Evolutionary conservation across 176 grass and related monocot genomes (phyloP).

Genomic region (Phoenix dactylifera): DNA sequence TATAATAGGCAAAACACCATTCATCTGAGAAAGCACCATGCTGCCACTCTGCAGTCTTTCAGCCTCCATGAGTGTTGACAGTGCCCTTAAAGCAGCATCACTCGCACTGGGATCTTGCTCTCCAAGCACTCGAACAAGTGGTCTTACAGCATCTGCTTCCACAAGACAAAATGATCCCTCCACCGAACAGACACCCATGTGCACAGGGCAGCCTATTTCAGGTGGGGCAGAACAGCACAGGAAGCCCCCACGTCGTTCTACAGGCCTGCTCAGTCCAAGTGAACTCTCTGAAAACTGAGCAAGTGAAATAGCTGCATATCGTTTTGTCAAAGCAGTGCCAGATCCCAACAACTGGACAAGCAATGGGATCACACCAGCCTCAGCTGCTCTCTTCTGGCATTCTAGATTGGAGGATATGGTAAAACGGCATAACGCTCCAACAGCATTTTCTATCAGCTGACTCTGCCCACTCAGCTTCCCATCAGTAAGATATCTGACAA

Average conservation of each 20-base stretch:
- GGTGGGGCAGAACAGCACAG: constrained; percentile 2
- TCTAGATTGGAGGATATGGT: not conserved
- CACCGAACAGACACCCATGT: not conserved
- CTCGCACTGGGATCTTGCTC: not conserved
- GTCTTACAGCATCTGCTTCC: constrained; percentile 3
- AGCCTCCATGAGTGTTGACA: constrained; percentile 1
- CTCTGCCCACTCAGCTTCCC: not conserved
- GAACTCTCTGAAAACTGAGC: constrained; percentile 2
- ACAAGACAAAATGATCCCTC: constrained; percentile 5
- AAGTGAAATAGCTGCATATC: not conserved
- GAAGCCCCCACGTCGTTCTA: not conserved
- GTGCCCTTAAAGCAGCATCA: constrained; percentile 5
- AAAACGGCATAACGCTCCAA: constrained; percentile 1
- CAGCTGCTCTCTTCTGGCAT: constrained; percentile 1
- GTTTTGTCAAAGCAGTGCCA: not conserved
- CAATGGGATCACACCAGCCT: constrained; percentile 2
- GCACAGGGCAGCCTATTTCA: constrained; percentile 4
- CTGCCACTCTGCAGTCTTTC: constrained; percentile 2
- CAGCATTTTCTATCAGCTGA: constrained; percentile 3
- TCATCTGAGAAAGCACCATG: no score
- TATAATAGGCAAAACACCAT: no score
- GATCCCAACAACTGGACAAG: not conserved
- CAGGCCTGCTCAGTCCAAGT: not conserved
- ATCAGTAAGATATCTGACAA: not conserved
- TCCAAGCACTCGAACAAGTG: not conserved